Conservation (phyloP, 129 eudicot genomes). For the Arctium lappa region DNA sequence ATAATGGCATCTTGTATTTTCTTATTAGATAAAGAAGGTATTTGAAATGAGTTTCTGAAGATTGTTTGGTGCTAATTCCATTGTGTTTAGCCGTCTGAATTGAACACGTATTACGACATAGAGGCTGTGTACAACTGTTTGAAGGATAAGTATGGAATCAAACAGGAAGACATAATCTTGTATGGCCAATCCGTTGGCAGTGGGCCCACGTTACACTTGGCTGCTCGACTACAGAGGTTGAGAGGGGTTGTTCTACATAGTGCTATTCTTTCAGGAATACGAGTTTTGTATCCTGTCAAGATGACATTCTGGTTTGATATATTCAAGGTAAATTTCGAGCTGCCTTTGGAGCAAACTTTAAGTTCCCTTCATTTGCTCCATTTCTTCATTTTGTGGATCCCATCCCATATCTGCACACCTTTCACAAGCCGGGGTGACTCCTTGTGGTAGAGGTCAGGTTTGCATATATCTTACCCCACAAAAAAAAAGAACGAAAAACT, state of each 20-base stretch:
- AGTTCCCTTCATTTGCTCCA: background rate
- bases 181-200: conserved; percentile 98
- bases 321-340: conserved; percentile 54
- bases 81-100: conserved; percentile 81
- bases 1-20: background rate
- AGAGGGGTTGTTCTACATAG: conserved; percentile 95
- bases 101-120: conserved; percentile 90
- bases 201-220: conserved; percentile 92
- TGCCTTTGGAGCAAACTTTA: background rate
- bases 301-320: conserved; percentile 97
- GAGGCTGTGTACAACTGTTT: conserved; percentile 93
- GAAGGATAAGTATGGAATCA: conserved; percentile 69
- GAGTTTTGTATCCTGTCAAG: conserved; percentile 85
- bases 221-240: conserved; percentile 67
- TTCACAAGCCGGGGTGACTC: too few relatives aligned
- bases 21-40: background rate
- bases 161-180: conserved; percentile 84
- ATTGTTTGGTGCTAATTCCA: conserved; percentile 8
- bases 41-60: conserved; percentile 4
- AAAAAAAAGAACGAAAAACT: too few relatives aligned
- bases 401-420: too few relatives aligned
- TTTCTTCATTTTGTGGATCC: too few relatives aligned
- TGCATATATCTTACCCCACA: too few relatives aligned
- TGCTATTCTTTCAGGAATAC: conserved; percentile 90
- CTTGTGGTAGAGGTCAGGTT: too few relatives aligned